Evolutionary conservation across 768 basidiomycete species (phyloP), one percentile per base, ranked within the genome.

Genomic region (Termitomyces sp.): DNA sequence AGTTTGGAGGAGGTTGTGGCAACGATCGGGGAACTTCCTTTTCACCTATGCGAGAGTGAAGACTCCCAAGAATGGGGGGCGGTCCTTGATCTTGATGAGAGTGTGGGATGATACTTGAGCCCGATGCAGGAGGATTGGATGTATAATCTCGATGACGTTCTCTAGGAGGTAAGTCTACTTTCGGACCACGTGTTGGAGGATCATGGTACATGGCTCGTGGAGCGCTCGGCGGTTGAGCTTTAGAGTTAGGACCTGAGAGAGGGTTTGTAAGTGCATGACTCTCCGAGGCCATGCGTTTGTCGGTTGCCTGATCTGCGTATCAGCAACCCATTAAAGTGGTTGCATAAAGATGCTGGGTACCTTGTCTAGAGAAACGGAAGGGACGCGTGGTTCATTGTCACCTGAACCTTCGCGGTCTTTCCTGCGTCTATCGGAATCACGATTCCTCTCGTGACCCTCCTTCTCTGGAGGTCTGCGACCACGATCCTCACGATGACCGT

Each of bases 401-500:
- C 86, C 85, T 28, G 73, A 67, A 11, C 59, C 68, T 32, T 86
- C 88, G 30, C 83, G 80, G 54, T 89, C 88, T 59, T 79, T 84
- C 42, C 87, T 79, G 54, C 89, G 77, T 59, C 89, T 80, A 45
- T 80, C 80, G 3, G 84, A 80, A 23, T 91, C 89, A 54, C 86
- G 81, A 28, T 70, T 74, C 46, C 87, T 79, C 30, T 89, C 88
- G 57, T 84, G 81, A 27, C 76, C 68, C 45, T 90, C 88, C 67
- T 89, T 89, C 43, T 90, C 89, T 12, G 76, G 72, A 14, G 76
- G 75, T 52, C 89, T 82, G 27, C 89, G 83, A 59, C 73, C 73
- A 35, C 89, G 79, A 39, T 91, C 89, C 54, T 91, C 90, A 48
- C 89, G 83, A 64, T 89, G 87, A 30, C 81, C 71, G 3, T 91